These are phyloP conservation scores for Camelina sativa DNA, from an alignment of 345 rosid species.

Conservation along the genomic window DNA sequence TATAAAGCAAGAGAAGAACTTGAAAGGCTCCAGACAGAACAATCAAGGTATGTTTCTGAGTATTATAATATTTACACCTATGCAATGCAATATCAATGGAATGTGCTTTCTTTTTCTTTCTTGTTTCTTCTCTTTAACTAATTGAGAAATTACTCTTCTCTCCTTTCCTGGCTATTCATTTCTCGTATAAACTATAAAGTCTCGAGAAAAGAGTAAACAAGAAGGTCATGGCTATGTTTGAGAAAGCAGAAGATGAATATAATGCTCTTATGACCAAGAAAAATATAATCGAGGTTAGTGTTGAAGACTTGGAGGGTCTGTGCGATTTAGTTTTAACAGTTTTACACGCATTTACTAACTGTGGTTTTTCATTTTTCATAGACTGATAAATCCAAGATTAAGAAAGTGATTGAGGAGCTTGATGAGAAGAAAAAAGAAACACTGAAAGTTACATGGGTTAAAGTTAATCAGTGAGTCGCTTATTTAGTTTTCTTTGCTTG, in stretches of 20 bases:
- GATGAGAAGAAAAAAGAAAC: conserved; percentile 98
- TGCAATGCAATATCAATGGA: conserved; percentile 8
- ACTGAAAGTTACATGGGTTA: conserved; percentile 89
- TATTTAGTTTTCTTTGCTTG: conserved; percentile 9
- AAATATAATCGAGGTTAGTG: conserved; percentile 84
- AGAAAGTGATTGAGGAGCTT: conserved; percentile 94
- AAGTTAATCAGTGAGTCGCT: conserved; percentile 72
- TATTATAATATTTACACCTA: conserved; percentile 3
- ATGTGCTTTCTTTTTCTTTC: neutral
- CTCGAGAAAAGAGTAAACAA: conserved; percentile 97
- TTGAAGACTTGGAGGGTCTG: conserved; percentile 23
- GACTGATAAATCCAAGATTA: conserved; percentile 91
- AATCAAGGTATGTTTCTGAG: conserved; percentile 61
- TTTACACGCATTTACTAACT: conserved; percentile 7
- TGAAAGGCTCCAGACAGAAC: conserved; percentile 78
- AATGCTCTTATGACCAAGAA: conserved; percentile 83
- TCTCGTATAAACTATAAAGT: conserved; percentile 57
- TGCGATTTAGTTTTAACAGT: conserved; percentile 19
- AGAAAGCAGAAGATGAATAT: conserved; percentile 96
- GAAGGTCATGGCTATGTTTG: conserved; percentile 97
- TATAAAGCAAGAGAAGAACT: conserved; percentile 78
- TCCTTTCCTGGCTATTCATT: conserved; percentile 5
- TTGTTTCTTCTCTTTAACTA: neutral
- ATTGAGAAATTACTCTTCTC: neutral
- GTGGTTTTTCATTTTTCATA: conserved; percentile 33